Evolutionary conservation across 2,329 filamentous ascomycete species (phyloP), one percentile per base, ranked within the genome.

Genomic region (Penicillium sp.): DNA sequence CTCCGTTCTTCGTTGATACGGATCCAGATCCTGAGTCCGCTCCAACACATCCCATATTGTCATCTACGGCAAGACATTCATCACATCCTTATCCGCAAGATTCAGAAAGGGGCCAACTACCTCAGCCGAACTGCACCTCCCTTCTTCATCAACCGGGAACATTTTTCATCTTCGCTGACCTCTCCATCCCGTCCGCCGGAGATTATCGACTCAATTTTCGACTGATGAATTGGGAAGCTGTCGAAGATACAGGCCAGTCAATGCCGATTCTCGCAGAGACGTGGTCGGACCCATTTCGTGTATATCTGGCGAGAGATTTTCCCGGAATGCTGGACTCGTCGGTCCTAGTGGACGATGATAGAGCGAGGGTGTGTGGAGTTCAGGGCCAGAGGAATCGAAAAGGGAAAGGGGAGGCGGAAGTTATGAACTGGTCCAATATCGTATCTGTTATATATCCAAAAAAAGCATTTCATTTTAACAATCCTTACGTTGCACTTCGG

Each of bases 81-180:
- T n/a, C n/a, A n/a, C n/a, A n/a, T n/a, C n/a, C n/a, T n/a, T n/a
- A n/a, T n/a, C n/a, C n/a, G n/a, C n/a, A n/a, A n/a, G n/a, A n/a
- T n/a, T n/a, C n/a, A n/a, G n/a, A n/a, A n/a, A n/a, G n/a, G n/a
- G n/a, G n/a, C n/a, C n/a, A n/a, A n/a, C n/a, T n/a, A n/a, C n/a
- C n/a, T n/a, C n/a, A n/a, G n/a, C n/a, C n/a, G n/a, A 27, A 58
- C 9, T 59, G 55, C 38, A 50, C 55, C 19, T 57, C 46, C n/a
- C 53, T 53, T 26, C 57, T 61, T 10, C 50, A 58, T 39, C 62
- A 67, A 4, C 75, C 76, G 4, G 70, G 74, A 18, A 70, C 73
- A 1, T 79, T 79, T 58, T 79, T 78, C 60, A 74, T 79, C 27
- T 79, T 79, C 47, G 69, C 76, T 0, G 77, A 79, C 58, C 68